phyloP scores from a whole-genome alignment of 2,329 filamentous ascomycete species.

The Coleophoma cylindrospora region DNA sequence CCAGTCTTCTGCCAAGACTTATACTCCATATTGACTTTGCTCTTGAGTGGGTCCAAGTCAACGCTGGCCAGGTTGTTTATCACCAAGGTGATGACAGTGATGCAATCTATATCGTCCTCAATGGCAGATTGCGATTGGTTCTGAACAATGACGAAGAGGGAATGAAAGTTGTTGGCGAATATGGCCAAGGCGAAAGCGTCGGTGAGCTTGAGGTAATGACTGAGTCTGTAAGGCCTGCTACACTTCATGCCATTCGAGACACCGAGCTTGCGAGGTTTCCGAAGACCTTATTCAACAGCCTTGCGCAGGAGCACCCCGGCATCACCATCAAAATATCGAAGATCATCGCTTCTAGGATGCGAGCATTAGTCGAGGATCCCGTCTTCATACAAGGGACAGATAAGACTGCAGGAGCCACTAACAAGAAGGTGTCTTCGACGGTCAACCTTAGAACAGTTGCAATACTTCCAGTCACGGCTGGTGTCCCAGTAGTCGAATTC shows the following conservation, averaged over 20 bases:
- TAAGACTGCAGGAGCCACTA: slow-evolving; percentile 49
- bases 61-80: slow-evolving; percentile 90
- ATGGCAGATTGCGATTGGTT: slow-evolving; percentile 82
- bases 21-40: slow-evolving; percentile 98
- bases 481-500: slow-evolving; percentile 93
- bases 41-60: slow-evolving; percentile 95
- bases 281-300: slow-evolving; percentile 92
- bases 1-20: slow-evolving; percentile 79
- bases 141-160: slow-evolving; percentile 76
- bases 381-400: slow-evolving; percentile 63
- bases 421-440: slow-evolving; percentile 72
- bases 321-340: slow-evolving; percentile 99
- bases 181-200: slow-evolving; percentile 94
- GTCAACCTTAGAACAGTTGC: slow-evolving; percentile 91
- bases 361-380: slow-evolving; percentile 79
- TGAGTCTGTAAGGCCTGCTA: slow-evolving; percentile 84
- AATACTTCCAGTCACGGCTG: slow-evolving; percentile 82
- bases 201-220: slow-evolving; percentile 96
- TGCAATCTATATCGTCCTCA: slow-evolving; percentile 96
- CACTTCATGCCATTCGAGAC: slow-evolving; percentile 91
- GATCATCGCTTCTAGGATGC: slow-evolving; percentile 94
- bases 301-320: slow-evolving; percentile 93
- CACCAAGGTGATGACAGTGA: slow-evolving; percentile 94
- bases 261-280: slow-evolving; percentile 96
- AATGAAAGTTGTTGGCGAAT: slow-evolving; percentile 85